Evolutionary conservation across 140 eudicot genomes (phyloP).

Genomic region (Bidens hawaiensis): DNA sequence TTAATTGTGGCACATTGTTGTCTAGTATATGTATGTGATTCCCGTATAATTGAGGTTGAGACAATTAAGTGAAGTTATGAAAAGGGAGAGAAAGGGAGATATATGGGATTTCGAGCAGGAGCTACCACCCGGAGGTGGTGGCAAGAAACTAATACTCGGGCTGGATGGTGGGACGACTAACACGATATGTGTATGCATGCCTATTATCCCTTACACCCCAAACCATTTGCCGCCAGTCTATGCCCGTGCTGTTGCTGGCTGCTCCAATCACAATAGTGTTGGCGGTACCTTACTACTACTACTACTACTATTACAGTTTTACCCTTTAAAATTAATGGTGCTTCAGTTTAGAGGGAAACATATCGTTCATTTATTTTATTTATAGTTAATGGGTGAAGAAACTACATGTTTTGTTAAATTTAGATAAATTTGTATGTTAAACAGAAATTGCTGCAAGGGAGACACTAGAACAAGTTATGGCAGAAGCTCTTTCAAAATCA

Average conservation of each 20-base stretch:
- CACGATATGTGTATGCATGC: slow-evolving; percentile 72
- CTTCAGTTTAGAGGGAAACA: neutral
- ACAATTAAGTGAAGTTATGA: slow-evolving; percentile 34
- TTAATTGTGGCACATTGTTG: neutral
- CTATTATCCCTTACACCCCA: slow-evolving; percentile 30
- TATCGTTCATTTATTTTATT: neutral
- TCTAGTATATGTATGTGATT: too few species aligned
- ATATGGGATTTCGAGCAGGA: slow-evolving; percentile 59
- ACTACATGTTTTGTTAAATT: neutral
- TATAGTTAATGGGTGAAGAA: neutral
- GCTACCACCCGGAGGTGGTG: slow-evolving; percentile 10
- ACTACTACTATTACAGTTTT: neutral
- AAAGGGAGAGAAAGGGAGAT: slow-evolving; percentile 45
- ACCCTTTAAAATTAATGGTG: neutral
- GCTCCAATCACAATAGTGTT: slow-evolving; percentile 84
- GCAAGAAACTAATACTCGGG: slow-evolving; percentile 47
- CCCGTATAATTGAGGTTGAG: neutral
- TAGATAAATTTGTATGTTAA: neutral
- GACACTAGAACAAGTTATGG: slow-evolving; percentile 82
- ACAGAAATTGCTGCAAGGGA: slow-evolving; percentile 89
- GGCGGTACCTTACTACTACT: slow-evolving; percentile 48
- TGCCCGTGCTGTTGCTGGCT: slow-evolving; percentile 81
- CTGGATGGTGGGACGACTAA: slow-evolving; percentile 79
- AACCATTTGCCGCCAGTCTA: slow-evolving; percentile 46
- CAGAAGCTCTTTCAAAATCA: slow-evolving; percentile 68